Percentiles rank a stretch among this genome's conserved stretches.
These are phyloP conservation scores for Collybiopsis confluens DNA, from an alignment of 768 basidiomycete genomes.

Conservation along the genomic window DNA sequence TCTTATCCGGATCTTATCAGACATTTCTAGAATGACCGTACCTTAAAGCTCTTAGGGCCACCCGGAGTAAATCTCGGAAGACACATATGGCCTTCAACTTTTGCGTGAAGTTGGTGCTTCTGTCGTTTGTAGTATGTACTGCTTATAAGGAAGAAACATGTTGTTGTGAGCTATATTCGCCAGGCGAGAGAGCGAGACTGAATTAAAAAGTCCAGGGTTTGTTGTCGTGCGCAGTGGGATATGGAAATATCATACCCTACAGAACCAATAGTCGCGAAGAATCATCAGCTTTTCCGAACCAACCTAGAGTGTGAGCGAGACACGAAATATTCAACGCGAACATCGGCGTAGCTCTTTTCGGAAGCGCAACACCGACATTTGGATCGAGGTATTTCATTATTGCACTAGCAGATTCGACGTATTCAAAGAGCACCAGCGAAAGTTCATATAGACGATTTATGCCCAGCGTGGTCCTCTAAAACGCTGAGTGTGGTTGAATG, in stretches of 20 bases:
- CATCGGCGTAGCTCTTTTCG: conserved; percentile 83
- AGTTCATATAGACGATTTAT: conserved; percentile 83
- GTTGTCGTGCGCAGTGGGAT: too few relatives aligned
- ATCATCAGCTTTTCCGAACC: conserved; percentile 93
- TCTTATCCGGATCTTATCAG: too few relatives aligned
- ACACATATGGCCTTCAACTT: too few relatives aligned
- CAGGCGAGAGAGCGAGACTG: conserved; percentile 83
- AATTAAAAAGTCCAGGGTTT: too few relatives aligned
- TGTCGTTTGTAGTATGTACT: too few relatives aligned
- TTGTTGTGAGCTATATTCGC: conserved; percentile 84
- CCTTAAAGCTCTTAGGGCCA: too few relatives aligned
- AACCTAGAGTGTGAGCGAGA: conserved; percentile 78
- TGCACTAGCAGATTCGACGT: conserved; percentile 65
- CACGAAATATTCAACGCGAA: conserved; percentile 88
- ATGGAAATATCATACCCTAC: too few relatives aligned
- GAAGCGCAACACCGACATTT: conserved; percentile 63
- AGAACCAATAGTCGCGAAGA: conserved; percentile 90
- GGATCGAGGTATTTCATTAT: conserved; percentile 83
- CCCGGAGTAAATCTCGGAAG: too few relatives aligned
- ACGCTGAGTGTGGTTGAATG: conserved; percentile 82
- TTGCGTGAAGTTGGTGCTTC: too few relatives aligned
- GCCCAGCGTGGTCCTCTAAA: conserved; percentile 78
- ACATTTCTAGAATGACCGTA: too few relatives aligned
- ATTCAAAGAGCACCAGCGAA: conserved; percentile 80
- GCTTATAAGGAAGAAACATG: conserved; percentile 86